Evolutionary conservation across 352 stramenopile species (phyloP), one percentile per base, ranked within the genome.

Genomic region (Globisporangium parvum): DNA sequence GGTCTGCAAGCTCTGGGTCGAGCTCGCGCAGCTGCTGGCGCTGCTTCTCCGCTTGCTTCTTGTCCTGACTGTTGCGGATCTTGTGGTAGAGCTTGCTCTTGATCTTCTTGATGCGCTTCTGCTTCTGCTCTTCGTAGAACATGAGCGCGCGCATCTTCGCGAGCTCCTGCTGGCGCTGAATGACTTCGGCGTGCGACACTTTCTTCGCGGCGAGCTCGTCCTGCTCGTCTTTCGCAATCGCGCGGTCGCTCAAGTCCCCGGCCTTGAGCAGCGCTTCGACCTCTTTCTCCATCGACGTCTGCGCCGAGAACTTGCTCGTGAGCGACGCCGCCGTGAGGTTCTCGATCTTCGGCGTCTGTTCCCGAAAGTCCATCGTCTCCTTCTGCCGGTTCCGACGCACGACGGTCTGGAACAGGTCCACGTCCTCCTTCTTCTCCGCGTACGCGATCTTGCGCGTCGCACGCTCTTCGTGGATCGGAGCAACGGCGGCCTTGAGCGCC

Each of bases 71-170:
- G 70, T 99, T 99, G 50, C 93, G 84, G 63, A 99, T 98, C 67
- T 98, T 97, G 63, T 97, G 90, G 80, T 98, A 99, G 33, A 98
- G 92, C 66, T 99, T 99, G 35, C 91, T 98, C 76, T 99, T 99
- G 68, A 99, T 99, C 75, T 99, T 99, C 77, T 99, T 99, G 28
- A 99, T 95, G 33, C 97, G 94, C 64, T 97, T 91, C 49, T 90
- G 71, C 68, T 99, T 99, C 72, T 98, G 91, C 73, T 99, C 96
- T 46, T 99, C 91, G 72, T 99, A 99, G 61, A 99, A 99, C 66
- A 99, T 86, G 44, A 99, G 76, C 53, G 95, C 85, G 44, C 96
- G 85, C 71, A 99, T 92, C 69, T 98, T 98, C 2, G 95, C 80
- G 28, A 99, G 72, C 66, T 99, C 93, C 40, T 83, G 81, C 59